phyloP scores from a whole-genome alignment of 2,329 filamentous ascomycete genomes.

The Colletotrichum sp. region DNA sequence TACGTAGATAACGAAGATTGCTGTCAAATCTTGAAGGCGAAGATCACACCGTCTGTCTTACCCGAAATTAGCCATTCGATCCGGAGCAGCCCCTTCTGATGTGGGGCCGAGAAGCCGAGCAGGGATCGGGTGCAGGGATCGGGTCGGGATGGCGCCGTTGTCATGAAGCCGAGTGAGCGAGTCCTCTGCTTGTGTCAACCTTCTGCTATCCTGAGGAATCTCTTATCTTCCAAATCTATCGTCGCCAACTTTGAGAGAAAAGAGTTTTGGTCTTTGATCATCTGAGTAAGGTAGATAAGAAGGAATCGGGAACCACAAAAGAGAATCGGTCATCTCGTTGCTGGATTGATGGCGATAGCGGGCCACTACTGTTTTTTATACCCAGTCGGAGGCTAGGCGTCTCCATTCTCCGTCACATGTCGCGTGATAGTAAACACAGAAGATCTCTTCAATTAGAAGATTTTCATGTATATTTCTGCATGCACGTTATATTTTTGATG shows the following conservation, averaged over 20 bases:
- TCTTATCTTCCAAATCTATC: background rate
- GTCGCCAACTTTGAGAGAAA: background rate
- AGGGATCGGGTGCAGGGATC: background rate
- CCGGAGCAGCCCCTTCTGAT: background rate
- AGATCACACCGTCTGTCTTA: background rate
- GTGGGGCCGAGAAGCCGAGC: background rate
- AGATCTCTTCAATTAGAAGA: background rate
- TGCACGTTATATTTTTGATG: background rate
- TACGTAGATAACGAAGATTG: background rate
- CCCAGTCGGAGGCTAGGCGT: background rate
- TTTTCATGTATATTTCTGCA: background rate
- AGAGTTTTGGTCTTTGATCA: background rate
- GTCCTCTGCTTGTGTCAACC: background rate
- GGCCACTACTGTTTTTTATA: background rate
- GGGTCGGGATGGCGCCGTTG: background rate
- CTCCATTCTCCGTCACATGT: background rate
- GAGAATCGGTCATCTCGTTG: background rate
- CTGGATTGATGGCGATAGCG: background rate
- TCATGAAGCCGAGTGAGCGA: background rate
- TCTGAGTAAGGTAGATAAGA: too few species aligned
- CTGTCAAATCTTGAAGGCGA: background rate
- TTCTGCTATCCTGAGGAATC: background rate
- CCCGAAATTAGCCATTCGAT: background rate
- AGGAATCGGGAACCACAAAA: background rate
- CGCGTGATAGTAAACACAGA: background rate